Evolutionary conservation across 1,284 basidiomycete genomes (phyloP).

Genomic region (Microbotryomycetes sp.): DNA sequence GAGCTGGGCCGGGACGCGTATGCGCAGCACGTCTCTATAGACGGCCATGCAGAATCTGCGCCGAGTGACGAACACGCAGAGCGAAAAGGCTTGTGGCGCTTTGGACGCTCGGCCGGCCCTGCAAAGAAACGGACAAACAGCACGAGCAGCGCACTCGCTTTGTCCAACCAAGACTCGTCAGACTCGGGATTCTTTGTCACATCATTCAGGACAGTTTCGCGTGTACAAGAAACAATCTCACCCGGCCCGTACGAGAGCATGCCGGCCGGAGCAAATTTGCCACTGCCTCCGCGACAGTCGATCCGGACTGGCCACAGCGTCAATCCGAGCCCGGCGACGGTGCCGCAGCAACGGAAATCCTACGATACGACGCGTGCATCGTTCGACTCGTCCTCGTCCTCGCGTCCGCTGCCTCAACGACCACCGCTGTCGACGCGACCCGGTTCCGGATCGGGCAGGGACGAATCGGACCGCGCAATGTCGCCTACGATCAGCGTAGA

Average conservation of each 20-base stretch:
- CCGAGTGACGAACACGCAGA: neutral
- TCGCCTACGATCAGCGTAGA: constrained; percentile 30
- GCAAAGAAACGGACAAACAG: neutral
- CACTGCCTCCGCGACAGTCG: neutral
- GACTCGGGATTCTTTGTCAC: constrained; percentile 23
- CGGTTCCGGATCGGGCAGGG: neutral
- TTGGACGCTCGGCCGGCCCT: neutral
- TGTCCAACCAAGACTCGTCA: neutral
- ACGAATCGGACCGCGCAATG: constrained; percentile 11
- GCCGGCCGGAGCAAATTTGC: neutral
- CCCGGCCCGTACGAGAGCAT: neutral
- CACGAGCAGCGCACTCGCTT: neutral
- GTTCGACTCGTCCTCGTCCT: constrained; percentile 7
- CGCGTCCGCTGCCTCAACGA: constrained; percentile 5
- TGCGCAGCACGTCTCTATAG: too few species aligned
- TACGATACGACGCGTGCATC: constrained; percentile 2
- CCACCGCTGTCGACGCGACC: constrained; percentile 9
- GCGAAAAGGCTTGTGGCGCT: neutral
- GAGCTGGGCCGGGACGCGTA: too few species aligned
- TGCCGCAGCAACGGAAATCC: constrained; percentile 8
- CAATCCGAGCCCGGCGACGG: neutral
- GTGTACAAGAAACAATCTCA: constrained; percentile 25
- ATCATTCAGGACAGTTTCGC: constrained; percentile 27
- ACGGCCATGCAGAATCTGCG: too few species aligned
- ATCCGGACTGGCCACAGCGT: neutral